phyloP scores from a whole-genome alignment of 768 basidiomycete species.

The Boletus reticuloceps region DNA sequence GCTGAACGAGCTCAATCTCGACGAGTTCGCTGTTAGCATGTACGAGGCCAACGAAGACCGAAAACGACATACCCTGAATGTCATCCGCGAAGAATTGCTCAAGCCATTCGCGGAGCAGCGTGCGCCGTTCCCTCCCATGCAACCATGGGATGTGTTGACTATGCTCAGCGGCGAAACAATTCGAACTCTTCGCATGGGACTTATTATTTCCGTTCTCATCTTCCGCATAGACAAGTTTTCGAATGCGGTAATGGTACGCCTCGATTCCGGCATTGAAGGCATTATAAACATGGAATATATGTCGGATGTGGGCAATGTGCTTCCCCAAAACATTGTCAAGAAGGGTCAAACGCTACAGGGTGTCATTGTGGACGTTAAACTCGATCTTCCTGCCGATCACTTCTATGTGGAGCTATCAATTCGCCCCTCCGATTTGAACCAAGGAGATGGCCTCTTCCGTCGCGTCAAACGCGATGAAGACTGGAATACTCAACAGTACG shows the following conservation, averaged over 20 bases:
- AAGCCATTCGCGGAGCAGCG: constrained; percentile 79
- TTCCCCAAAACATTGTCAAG: constrained; percentile 51
- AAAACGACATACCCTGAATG: constrained; percentile 86
- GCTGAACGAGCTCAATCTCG: constrained; percentile 86
- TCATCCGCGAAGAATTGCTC: constrained; percentile 84
- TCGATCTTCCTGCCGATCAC: constrained; percentile 55
- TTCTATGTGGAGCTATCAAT: constrained; percentile 77
- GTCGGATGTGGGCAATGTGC: constrained; percentile 42
- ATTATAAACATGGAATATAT: constrained; percentile 61
- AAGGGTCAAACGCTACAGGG: constrained; percentile 81
- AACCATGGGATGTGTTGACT: constrained; percentile 79
- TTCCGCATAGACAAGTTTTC: constrained; percentile 44
- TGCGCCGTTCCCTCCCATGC: constrained; percentile 57
- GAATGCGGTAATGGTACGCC: constrained; percentile 58
- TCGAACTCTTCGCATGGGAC: constrained; percentile 70
- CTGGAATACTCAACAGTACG: constrained; percentile 65
- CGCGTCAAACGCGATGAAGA: constrained; percentile 54
- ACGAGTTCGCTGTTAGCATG: constrained; percentile 94
- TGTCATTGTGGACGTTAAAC: constrained; percentile 70
- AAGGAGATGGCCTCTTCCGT: constrained; percentile 62
- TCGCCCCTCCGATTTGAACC: constrained; percentile 56
- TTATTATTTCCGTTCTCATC: constrained; percentile 78
- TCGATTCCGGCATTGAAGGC: constrained; percentile 95
- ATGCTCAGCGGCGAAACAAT: constrained; percentile 95
- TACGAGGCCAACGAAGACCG: constrained; percentile 78